These are phyloP conservation scores for Yamadazyma nakazawae DNA, from an alignment of 805 yeast genomes.

Conservation along the genomic window DNA sequence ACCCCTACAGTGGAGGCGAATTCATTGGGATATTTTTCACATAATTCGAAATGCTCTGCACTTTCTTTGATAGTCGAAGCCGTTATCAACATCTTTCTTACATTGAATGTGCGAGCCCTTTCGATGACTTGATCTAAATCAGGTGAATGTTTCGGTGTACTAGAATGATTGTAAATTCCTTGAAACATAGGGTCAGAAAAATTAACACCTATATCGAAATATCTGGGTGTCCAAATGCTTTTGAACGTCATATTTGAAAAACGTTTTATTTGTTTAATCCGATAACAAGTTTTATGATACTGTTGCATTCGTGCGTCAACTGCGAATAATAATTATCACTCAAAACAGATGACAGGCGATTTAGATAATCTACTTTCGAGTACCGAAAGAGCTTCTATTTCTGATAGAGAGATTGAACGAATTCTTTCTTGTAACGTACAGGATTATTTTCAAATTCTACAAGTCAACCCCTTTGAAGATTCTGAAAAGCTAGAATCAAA, in stretches of 20 bases:
- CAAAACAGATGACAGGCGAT: constrained; percentile 5
- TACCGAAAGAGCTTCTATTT: constrained; percentile 24
- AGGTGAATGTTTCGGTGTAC: constrained; percentile 51
- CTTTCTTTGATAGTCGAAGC: constrained; percentile 78
- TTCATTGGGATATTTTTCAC: constrained; percentile 29
- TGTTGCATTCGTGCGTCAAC: background rate
- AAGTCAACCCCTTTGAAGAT: constrained; percentile 27
- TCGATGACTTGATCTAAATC: constrained; percentile 65
- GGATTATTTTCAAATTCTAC: constrained; percentile 56
- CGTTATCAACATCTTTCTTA: constrained; percentile 70
- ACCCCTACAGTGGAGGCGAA: constrained; percentile 81
- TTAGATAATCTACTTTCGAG: constrained; percentile 8
- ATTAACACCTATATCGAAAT: constrained; percentile 59
- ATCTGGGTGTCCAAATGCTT: constrained; percentile 37
- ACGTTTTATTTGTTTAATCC: background rate
- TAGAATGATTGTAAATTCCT: constrained; percentile 71
- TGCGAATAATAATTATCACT: background rate
- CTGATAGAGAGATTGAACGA: constrained; percentile 55
- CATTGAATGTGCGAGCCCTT: constrained; percentile 65
- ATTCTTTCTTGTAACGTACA: constrained; percentile 45
- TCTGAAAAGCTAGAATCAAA: constrained; percentile 27
- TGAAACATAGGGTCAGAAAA: constrained; percentile 85
- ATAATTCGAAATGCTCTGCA: constrained; percentile 54
- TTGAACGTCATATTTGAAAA: background rate
- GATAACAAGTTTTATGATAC: background rate